Percentiles rank a stretch among this genome's conserved stretches.
These are phyloP conservation scores for Talaromyces sp. DNA, from an alignment of 2,329 filamentous ascomycete species.

Conservation along the genomic window DNA sequence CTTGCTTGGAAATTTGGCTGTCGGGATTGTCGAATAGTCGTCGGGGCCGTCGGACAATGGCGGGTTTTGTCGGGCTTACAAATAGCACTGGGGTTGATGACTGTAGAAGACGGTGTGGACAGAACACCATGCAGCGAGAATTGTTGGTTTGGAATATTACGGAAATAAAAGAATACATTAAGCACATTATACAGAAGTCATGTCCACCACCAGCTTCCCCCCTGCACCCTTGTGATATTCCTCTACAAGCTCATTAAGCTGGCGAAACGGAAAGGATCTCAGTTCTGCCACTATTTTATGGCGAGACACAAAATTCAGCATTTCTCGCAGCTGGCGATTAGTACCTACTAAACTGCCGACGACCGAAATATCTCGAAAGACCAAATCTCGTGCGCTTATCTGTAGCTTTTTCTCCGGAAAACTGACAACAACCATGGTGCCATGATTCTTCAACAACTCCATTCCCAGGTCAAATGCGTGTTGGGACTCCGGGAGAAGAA, in stretches of 20 bases:
- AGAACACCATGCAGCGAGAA: too few species aligned
- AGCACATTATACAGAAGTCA: conserved; percentile 1
- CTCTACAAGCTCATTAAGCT: conserved; percentile 18
- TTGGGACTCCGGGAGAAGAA: conserved; percentile 44
- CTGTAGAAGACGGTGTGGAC: neutral
- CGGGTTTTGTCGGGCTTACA: neutral
- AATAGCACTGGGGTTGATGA: neutral
- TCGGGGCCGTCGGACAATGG: neutral
- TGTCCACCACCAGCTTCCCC: conserved; percentile 14
- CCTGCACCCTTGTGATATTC: conserved; percentile 12
- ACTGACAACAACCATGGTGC: conserved; percentile 42
- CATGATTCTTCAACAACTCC: conserved; percentile 38
- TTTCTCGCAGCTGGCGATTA: conserved; percentile 15
- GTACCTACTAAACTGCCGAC: conserved; percentile 15
- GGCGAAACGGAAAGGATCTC: conserved; percentile 13
- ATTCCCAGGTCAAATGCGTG: conserved; percentile 44
- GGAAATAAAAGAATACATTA: too few species aligned
- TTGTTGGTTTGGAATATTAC: too few species aligned
- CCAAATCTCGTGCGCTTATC: conserved; percentile 17
- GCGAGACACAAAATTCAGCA: conserved; percentile 15
- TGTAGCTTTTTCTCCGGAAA: conserved; percentile 33
- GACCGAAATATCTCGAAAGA: conserved; percentile 19
- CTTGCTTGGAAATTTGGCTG: neutral
- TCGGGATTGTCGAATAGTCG: neutral
- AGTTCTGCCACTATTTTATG: conserved; percentile 13